Conservation (phyloP, 164 flowering plant species). For the Vitis labrusca region DNA sequence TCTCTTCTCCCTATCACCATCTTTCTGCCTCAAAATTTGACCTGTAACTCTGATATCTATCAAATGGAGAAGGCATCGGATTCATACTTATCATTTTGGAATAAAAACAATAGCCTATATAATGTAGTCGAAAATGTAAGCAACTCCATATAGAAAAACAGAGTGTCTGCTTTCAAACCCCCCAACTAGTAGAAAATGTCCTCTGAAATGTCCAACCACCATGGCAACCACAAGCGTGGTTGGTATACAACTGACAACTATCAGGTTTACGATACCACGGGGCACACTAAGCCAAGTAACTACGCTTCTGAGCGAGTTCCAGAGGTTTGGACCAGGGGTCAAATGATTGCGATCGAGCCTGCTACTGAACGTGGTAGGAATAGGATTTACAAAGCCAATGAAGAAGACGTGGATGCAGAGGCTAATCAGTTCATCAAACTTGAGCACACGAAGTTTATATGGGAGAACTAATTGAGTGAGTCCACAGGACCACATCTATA, state of each 20-base stretch:
- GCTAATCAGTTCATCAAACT: conserved; percentile 39
- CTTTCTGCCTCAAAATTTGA: background rate
- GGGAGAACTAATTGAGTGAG: too few relatives aligned
- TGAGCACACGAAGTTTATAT: conserved; percentile 31
- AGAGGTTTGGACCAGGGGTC: background rate
- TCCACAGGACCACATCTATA: too few relatives aligned
- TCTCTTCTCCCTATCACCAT: background rate
- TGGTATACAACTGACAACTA: background rate
- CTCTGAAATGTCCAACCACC: background rate
- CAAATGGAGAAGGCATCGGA: conserved; percentile 1
- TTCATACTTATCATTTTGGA: conserved; percentile 14
- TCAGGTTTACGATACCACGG: background rate
- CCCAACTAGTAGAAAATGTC: background rate
- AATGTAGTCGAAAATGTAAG: background rate
- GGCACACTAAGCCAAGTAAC: background rate
- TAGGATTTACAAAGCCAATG: background rate
- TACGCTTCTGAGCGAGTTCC: background rate
- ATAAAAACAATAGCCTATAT: conserved; percentile 1
- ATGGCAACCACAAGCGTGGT: background rate
- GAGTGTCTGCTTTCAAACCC: background rate
- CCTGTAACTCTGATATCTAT: too few relatives aligned
- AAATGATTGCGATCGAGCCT: background rate
- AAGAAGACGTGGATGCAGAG: conserved; percentile 28
- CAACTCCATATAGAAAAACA: too few relatives aligned
- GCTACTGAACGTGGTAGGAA: background rate